These are phyloP conservation scores for Clausena lansium DNA, from an alignment of 345 rosid species.

Conservation along the genomic window DNA sequence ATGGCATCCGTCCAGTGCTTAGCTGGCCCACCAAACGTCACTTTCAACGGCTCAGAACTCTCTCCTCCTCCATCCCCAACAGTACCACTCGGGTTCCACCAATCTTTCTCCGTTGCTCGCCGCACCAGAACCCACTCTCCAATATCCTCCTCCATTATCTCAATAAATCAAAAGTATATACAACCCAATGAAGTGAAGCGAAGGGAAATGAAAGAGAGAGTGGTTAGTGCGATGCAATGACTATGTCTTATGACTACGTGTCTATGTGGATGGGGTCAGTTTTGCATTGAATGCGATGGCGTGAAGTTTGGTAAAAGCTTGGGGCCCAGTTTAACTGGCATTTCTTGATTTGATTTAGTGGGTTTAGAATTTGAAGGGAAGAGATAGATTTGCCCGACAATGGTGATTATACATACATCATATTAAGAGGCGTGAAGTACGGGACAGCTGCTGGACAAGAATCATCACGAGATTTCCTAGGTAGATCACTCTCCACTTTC, in stretches of 20 bases:
- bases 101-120: conserved; percentile 44
- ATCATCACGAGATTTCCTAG: not conserved
- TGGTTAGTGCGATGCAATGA: not conserved
- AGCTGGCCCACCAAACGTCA: conserved; percentile 69
- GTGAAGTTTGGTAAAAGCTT: not conserved
- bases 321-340: not conserved
- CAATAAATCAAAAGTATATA: not conserved
- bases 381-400: not conserved
- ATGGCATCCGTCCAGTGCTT: conserved; percentile 84
- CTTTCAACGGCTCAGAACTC: conserved; percentile 49
- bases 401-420: too few relatives aligned
- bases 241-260: too few relatives aligned
- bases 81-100: conserved; percentile 36
- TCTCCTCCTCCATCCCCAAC: conserved; percentile 27
- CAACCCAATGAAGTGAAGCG: not conserved
- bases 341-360: not conserved
- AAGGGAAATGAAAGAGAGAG: not conserved
- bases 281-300: not conserved
- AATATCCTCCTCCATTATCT: conserved; percentile 24
- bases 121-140: conserved; percentile 46
- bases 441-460: not conserved
- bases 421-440: not conserved
- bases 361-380: not conserved
- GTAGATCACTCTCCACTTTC: not conserved
- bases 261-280: not conserved